phyloP scores from a whole-genome alignment of 306 rosid genomes.

The Sesbania bispinosa region DNA sequence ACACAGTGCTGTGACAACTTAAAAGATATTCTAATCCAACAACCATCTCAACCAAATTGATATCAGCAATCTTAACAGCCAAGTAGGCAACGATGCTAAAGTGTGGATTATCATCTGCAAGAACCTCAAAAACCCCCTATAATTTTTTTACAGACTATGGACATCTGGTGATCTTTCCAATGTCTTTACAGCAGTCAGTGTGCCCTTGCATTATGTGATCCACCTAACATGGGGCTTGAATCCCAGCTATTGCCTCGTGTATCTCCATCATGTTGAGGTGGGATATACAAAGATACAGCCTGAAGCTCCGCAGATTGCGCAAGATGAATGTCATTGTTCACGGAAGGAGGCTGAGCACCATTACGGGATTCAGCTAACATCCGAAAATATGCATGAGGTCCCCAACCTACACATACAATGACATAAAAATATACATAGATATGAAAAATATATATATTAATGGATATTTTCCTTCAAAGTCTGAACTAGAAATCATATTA shows the following conservation, averaged over 20 bases:
- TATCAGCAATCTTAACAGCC: neutral
- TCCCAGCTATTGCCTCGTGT: slow-evolving; percentile 34
- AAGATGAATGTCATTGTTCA: slow-evolving; percentile 24
- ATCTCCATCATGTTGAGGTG: slow-evolving; percentile 32
- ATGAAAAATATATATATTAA: neutral
- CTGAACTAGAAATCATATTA: neutral
- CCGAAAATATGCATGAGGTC: slow-evolving; percentile 79
- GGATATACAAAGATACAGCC: slow-evolving; percentile 37
- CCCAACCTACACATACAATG: slow-evolving; percentile 64
- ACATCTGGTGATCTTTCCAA: slow-evolving; percentile 37
- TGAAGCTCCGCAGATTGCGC: slow-evolving; percentile 46
- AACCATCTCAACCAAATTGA: slow-evolving; percentile 16
- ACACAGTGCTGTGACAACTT: neutral
- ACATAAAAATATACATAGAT: neutral
- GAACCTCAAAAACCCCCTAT: slow-evolving; percentile 29
- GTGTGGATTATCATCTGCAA: slow-evolving; percentile 10
- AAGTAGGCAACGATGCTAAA: neutral
- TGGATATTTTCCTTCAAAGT: neutral
- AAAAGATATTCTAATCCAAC: slow-evolving; percentile 8
- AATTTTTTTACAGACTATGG: slow-evolving; percentile 35
- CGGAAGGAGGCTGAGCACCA: slow-evolving; percentile 22
- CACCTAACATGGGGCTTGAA: slow-evolving; percentile 51
- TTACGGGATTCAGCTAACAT: slow-evolving; percentile 60
- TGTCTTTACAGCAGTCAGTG: slow-evolving; percentile 31
- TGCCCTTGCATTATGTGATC: slow-evolving; percentile 45